Conservation (phyloP, 768 basidiomycete species). For the Russula lepida region DNA sequence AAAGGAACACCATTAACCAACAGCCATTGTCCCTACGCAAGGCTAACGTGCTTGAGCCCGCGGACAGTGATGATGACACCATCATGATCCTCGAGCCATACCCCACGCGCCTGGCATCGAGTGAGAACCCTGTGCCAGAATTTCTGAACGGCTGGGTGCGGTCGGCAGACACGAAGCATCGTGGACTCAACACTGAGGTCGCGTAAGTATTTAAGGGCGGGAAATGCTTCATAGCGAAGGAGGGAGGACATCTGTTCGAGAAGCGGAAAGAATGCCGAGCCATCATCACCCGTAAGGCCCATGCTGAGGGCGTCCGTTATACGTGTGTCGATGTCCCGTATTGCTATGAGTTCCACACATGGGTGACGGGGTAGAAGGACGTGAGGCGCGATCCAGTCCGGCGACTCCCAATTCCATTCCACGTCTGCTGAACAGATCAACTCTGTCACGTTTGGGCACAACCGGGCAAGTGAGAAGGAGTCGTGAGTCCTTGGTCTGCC, state of each 20-base stretch:
- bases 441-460: conserved; percentile 60
- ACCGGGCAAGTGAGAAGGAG: conserved; percentile 43
- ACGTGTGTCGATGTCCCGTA: conserved; percentile 61
- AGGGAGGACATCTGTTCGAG: conserved; percentile 57
- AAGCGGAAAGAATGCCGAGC: conserved; percentile 55
- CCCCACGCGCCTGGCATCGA: conserved; percentile 43
- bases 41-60: conserved; percentile 31
- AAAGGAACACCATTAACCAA: not conserved
- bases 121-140: conserved; percentile 36
- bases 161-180: conserved; percentile 37
- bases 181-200: conserved; percentile 59
- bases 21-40: not conserved
- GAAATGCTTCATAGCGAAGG: conserved; percentile 51
- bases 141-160: conserved; percentile 31
- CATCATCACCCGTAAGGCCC: conserved; percentile 23
- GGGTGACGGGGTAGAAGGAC: conserved; percentile 59
- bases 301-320: conserved; percentile 35
- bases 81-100: conserved; percentile 57
- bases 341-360: conserved; percentile 55
- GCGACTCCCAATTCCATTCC: conserved; percentile 73
- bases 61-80: conserved; percentile 50
- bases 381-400: conserved; percentile 77
- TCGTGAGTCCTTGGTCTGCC: conserved; percentile 25
- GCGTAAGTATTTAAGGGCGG: conserved; percentile 48
- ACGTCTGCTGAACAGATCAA: conserved; percentile 73